Base-by-base conservation (phyloP, 169 alveolate species). In the Babesia bigemina region DNA sequence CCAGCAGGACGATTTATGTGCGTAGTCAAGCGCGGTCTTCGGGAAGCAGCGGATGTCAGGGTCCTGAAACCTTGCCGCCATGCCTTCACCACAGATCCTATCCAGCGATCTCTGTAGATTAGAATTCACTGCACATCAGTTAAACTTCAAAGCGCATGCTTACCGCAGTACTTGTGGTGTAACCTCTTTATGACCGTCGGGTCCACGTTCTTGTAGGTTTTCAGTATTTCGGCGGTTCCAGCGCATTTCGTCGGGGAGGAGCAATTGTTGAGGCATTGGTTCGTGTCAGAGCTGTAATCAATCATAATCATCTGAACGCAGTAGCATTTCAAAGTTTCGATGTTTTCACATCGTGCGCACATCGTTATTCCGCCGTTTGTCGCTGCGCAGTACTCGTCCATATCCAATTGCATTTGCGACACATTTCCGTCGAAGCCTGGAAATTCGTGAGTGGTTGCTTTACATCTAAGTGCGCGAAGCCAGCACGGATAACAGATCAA, bases 31-130 rank as follows among this genome's bases (percentile, higher is more conserved):
- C 8, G 16, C 55, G 14, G 22, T 17, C 13, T 13, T 22, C 12
- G n/a, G 69, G 12, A 47, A 53, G 70, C 87, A 79, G 6, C 9
- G 24, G 0, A 70, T 28, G 12, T 56, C 42, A 13, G 9, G 7
- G 39, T 33, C 39, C 4, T 10, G 9, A 14, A 16, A 33, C 14
- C 81, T 70, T 19, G 81, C 73, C 24, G 50, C 65, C 39, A 33
- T 12, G 48, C 59, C 61, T 22, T 69, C 59, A 14, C 65, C 70
- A 33, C 87, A 79, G 11, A 67, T 24, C 13, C 28, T 47, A 33
- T 79, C 61, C 66, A 79, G 21, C 24, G 84, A 36, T 65, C 70
- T 56, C 62, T 79, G 87, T 24, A 79, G 17, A 39, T 50, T 55
- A 0, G 84, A 59, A 2, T 7, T 33, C 56, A 63, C 86, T 77